Conservation (phyloP, 768 basidiomycete species). For the Porphyrellus cyaneotinctus region DNA sequence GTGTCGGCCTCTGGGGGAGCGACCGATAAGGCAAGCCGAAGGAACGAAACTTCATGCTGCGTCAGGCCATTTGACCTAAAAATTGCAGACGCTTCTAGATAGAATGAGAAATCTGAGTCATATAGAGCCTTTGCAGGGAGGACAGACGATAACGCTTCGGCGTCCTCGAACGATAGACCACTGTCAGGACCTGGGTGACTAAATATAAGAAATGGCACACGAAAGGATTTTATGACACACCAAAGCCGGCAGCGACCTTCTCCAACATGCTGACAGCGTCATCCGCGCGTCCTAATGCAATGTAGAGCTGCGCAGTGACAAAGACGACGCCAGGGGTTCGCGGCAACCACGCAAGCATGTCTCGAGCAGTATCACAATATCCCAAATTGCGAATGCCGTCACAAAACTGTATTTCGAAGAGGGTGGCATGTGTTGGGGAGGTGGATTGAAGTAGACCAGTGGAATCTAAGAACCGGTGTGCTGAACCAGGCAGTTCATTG, state of each 20-base stretch:
- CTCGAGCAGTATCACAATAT: constrained; percentile 55
- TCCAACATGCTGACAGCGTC: constrained; percentile 73
- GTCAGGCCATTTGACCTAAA: constrained; percentile 60
- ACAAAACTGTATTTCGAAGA: constrained; percentile 69
- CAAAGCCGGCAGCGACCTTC: constrained; percentile 70
- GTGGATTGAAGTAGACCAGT: constrained; percentile 65
- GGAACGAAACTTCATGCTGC: constrained; percentile 66
- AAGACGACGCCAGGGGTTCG: constrained; percentile 73
- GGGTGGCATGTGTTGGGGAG: constrained; percentile 62
- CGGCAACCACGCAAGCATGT: constrained; percentile 75
- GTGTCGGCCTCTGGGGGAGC: constrained; percentile 52
- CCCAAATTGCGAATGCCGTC: constrained; percentile 63
- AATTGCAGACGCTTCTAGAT: constrained; percentile 69
- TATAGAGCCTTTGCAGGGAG: constrained; percentile 55
- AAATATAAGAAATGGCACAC: background rate
- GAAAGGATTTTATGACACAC: constrained; percentile 40
- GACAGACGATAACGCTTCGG: constrained; percentile 55
- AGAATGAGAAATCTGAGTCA: constrained; percentile 67
- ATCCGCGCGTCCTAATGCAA: constrained; percentile 62
- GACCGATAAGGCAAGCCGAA: constrained; percentile 74
- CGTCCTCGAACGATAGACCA: constrained; percentile 55
- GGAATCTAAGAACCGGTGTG: constrained; percentile 67
- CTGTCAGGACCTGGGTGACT: constrained; percentile 42
- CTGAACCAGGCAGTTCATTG: constrained; percentile 50
- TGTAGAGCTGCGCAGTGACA: constrained; percentile 62